phyloP scores from a whole-genome alignment of 164 flowering plant species.

The Stephania cephalantha region DNA sequence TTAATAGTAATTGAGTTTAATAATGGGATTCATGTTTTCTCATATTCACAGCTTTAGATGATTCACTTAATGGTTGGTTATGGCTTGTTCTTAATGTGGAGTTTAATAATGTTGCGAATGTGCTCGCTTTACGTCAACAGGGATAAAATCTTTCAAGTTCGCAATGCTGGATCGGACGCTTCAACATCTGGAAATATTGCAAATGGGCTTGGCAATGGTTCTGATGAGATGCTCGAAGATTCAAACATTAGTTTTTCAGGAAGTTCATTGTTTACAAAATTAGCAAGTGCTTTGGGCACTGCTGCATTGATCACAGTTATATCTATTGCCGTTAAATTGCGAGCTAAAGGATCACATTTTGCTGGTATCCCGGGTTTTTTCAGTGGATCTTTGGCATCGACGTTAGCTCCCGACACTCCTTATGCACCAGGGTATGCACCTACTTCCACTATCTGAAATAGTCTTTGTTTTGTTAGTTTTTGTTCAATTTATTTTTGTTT shows the following conservation, averaged over 20 bases:
- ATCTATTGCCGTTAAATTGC: constrained; percentile 33
- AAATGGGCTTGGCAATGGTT: constrained; percentile 15
- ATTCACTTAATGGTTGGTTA: no score
- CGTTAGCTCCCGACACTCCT: constrained; percentile 22
- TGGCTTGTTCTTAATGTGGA: no score
- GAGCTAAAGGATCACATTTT: constrained; percentile 30
- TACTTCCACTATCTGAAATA: background rate
- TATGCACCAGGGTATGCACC: constrained; percentile 75
- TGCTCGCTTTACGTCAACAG: no score
- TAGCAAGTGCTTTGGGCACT: constrained; percentile 53
- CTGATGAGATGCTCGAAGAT: constrained; percentile 20
- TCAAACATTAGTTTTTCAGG: constrained; percentile 14
- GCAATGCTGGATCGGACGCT: background rate
- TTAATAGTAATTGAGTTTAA: no score
- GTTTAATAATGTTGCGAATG: no score
- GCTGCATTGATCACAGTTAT: constrained; percentile 48
- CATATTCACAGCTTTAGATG: no score
- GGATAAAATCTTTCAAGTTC: no score
- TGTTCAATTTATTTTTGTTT: background rate
- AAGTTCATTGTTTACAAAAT: constrained; percentile 43
- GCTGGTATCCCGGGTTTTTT: constrained; percentile 37
- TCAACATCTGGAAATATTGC: constrained; percentile 17
- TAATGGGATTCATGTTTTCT: no score
- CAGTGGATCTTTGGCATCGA: constrained; percentile 42
- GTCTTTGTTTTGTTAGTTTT: background rate